These are phyloP conservation scores for Sporothrix dimorphospora DNA, from an alignment of 2,329 filamentous ascomycete genomes.

Conservation along the genomic window DNA sequence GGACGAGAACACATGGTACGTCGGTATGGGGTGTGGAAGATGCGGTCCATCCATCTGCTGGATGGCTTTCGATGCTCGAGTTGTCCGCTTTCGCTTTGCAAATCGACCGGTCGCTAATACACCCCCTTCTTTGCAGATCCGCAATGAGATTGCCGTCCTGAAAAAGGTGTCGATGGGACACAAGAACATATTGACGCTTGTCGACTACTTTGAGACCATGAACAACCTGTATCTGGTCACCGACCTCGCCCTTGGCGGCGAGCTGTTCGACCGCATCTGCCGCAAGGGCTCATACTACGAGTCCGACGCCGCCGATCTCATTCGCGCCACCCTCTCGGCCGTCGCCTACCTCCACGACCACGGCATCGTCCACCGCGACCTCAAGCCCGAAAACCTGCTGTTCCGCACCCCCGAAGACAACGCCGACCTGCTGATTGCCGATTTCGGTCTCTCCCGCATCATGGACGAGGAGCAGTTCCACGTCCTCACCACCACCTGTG, in stretches of 20 bases:
- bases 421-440: slow-evolving; percentile 92
- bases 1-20: slow-evolving; percentile 95
- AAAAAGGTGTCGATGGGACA: slow-evolving; percentile 99
- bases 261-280: slow-evolving; percentile 98
- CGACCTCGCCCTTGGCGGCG: slow-evolving; percentile 91
- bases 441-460: slow-evolving; percentile 93
- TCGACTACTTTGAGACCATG: slow-evolving; percentile 99
- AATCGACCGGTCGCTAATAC: neutral
- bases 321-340: slow-evolving; percentile 92
- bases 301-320: slow-evolving; percentile 91
- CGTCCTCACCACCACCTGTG: slow-evolving; percentile 94
- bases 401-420: slow-evolving; percentile 98
- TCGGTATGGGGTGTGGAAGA: too few species aligned
- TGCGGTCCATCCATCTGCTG: too few species aligned
- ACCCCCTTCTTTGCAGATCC: slow-evolving; percentile 61
- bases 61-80: too few species aligned
- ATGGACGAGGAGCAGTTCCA: slow-evolving; percentile 99
- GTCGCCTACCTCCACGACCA: slow-evolving; percentile 98
- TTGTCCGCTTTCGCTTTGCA: neutral
- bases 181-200: slow-evolving; percentile 94
- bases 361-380: slow-evolving; percentile 95
- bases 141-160: slow-evolving; percentile 96
- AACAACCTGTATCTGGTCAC: slow-evolving; percentile 99
- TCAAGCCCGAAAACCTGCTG: slow-evolving; percentile 96
- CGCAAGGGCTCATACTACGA: slow-evolving; percentile 99